Percentiles rank a stretch among this genome's conserved stretches.
These are phyloP conservation scores for Pecoramyces ruminantium DNA, from an alignment of 192 early-diverging fungal genomes.

Conservation along the genomic window DNA sequence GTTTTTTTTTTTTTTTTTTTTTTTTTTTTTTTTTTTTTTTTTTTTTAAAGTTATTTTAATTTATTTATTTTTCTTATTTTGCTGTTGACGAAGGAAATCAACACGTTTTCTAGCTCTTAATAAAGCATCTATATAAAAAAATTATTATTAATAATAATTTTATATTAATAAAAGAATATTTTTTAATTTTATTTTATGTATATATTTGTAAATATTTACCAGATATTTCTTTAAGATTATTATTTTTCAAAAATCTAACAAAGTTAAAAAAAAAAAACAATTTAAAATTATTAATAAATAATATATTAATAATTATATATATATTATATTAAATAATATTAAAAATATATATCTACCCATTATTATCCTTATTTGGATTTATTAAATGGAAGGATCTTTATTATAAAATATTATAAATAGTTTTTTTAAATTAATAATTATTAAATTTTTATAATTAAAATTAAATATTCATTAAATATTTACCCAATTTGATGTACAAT, in stretches of 20 bases:
- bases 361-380: not conserved
- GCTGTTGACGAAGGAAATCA: not conserved
- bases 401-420: no score
- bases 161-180: no score
- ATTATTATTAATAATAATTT: no score
- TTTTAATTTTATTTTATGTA: no score
- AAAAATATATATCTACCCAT: not conserved
- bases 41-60: not conserved
- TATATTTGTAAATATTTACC: no score
- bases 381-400: not conserved
- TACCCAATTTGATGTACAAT: conserved; percentile 16
- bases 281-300: no score
- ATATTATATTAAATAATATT: no score
- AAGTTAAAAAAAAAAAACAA: not conserved
- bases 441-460: no score
- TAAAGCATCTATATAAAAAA: not conserved
- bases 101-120: not conserved
- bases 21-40: no score
- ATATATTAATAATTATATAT: no score
- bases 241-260: not conserved
- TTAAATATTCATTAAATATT: not conserved
- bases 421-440: no score
- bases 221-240: not conserved
- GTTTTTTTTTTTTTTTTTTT: no score
- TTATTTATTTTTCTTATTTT: not conserved